These are phyloP conservation scores for Lentinula novae-zelandiae DNA, from an alignment of 1,284 basidiomycete genomes.

Conservation along the genomic window DNA sequence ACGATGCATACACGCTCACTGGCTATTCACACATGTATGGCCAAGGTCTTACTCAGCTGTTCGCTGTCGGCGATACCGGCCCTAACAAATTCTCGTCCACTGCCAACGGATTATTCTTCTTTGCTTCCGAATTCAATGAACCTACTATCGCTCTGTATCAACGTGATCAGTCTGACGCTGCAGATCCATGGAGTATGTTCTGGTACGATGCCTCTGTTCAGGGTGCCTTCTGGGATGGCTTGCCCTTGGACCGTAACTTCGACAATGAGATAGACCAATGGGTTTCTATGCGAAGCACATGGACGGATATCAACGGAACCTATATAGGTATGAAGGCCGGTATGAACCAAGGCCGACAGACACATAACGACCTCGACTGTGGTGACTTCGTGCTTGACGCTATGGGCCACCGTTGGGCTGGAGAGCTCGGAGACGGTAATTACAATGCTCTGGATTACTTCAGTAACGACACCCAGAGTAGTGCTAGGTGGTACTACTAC, in stretches of 20 bases:
- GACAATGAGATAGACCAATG: conserved; percentile 70
- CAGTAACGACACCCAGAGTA: conserved; percentile 60
- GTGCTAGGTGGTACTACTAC: conserved; percentile 87
- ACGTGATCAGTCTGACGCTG: conserved; percentile 85
- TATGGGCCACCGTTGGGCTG: conserved; percentile 92
- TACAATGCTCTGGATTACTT: conserved; percentile 79
- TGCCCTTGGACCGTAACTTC: conserved; percentile 83
- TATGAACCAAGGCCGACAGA: conserved; percentile 75
- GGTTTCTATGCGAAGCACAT: conserved; percentile 89
- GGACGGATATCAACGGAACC: conserved; percentile 84
- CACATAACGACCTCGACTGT: conserved; percentile 89
- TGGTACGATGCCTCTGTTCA: conserved; percentile 87
- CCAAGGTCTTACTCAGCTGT: conserved; percentile 81
- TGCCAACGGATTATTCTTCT: conserved; percentile 74
- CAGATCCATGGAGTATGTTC: conserved; percentile 96
- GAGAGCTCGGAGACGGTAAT: conserved; percentile 89
- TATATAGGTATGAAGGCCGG: conserved; percentile 91
- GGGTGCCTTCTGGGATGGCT: conserved; percentile 91
- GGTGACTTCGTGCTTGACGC: conserved; percentile 97
- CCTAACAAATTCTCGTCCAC: conserved; percentile 93
- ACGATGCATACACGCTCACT: conserved; percentile 66
- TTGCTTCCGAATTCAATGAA: conserved; percentile 61
- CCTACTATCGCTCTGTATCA: conserved; percentile 87
- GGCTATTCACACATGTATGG: conserved; percentile 91
- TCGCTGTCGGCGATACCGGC: conserved; percentile 92